Evolutionary conservation across 2,329 filamentous ascomycete species (phyloP), one percentile per base, ranked within the genome.

Genomic region (Hirsutella rhossiliensis): DNA sequence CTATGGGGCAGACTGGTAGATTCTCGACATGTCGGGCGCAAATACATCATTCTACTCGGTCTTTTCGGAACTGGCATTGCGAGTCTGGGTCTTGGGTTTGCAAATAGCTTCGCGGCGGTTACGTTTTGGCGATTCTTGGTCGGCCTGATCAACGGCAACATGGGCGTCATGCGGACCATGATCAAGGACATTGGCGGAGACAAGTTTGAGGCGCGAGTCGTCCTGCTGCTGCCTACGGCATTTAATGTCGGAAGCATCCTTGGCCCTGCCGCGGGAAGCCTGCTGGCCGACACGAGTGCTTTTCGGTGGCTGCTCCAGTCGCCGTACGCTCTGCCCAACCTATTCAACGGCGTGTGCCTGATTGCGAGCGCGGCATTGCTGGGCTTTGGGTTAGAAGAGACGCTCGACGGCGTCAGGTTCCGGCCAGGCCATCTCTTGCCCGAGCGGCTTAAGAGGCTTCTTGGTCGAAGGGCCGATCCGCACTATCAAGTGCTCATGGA

Each of bases 41-140:
- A 94, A 62, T 75, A 73, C 15, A 84, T 92, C 13, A 68, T 95
- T n/a, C 64, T 94, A 43, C 78, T 94, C 43, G 87, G 88, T 0
- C 63, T 94, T 27, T 54, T 78, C 3, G 87, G 87, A 0, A 87
- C 73, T 8, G 54, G 54, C 23, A n/a, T 62, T 5, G 62, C 60
- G 1, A 62, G 56, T 11, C 40, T 63, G 8, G 62, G 68, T 1
- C 89, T 89, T 56, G 85, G 85, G 1, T 65, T 87, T 48, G 78
- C 81, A 27, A 72, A 62, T 44, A 71, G 69, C 1, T 71, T 90
- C 28, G 73, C 72, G 70, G 80, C 88, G 62, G 87, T 88, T 72
- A 68, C 87, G 6, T 36, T 84, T 9, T 81, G 82, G 48, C 72
- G 85, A 11, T 85, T 80, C 45, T 52, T 82, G 18, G 82, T 81